Base-by-base conservation (phyloP, 2,329 filamentous ascomycete species). In the Erysiphe pulchra region DNA sequence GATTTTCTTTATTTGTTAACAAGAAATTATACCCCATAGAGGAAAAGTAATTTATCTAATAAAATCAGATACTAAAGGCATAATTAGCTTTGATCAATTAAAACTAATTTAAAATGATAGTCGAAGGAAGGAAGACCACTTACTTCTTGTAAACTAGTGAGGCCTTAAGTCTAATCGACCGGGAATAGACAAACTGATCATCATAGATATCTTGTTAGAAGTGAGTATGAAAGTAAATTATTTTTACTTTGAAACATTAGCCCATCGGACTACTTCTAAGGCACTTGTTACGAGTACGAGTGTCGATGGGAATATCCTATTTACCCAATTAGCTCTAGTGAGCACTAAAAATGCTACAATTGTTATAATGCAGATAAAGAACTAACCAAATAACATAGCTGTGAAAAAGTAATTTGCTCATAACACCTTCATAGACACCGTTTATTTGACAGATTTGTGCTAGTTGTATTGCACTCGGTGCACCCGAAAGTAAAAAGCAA, bases 401-500 rank as follows among this genome's bases (percentile, higher is more conserved):
- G 66, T 94, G 87, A 66, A 95, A 93, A 44, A 95, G 64, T 47
- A 98, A 70, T 60, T 75, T 81, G 50, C 82, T 81, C 86, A 98
- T 95, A 43, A 90, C 84, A 16, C 79, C 75, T 67, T 95, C 87
- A 61, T 84, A 98, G 10, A 98, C 90, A 50, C 80, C 80, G 62
- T 98, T 98, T 64, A 95, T 81, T 68, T 95, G 90, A 64, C 90
- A 98, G 49, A 98, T 98, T 64, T 98, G 90, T 7, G 90, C 87
- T 57, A 98, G 66, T 63, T 98, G 90, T 51, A 98, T 68, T 24
- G 90, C 90, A 50, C 80, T 92, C 6, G 90, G 90, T 2, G 90
- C 90, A 33, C 90, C 90, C 0, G 84, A 87, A 52, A 98, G 79
- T 51, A 98, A 68, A 70, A 95, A 98, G 63, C 86, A 94, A 33